Evolutionary conservation across 352 stramenopile species (phyloP).

Genomic region (Pythium chondricola): DNA sequence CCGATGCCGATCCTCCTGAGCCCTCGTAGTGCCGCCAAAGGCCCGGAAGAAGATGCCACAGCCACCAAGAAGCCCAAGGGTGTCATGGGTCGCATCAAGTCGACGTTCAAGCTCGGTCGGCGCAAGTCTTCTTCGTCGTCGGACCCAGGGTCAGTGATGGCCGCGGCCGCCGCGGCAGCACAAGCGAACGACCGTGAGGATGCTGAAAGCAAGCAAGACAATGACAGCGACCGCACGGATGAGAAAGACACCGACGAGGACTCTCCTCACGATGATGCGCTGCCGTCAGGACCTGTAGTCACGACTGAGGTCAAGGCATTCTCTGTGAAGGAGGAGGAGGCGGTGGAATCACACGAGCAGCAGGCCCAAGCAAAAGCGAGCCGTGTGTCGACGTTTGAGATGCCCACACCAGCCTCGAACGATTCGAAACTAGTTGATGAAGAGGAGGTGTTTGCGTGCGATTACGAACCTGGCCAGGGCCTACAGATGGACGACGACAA

Average conservation of each 20-base stretch:
- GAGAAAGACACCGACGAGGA: slow-evolving; percentile 7
- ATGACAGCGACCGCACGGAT: slow-evolving; percentile 9
- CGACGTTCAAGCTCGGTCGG: slow-evolving; percentile 46
- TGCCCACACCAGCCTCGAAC: neutral
- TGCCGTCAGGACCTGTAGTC: neutral
- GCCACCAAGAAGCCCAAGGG: slow-evolving; percentile 49
- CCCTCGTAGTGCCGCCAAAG: slow-evolving; percentile 13
- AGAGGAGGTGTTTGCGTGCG: slow-evolving; percentile 20
- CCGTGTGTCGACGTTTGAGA: slow-evolving; percentile 10
- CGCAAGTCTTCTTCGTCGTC: slow-evolving; percentile 30
- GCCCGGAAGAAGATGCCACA: slow-evolving; percentile 5
- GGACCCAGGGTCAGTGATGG: neutral
- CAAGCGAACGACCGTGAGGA: slow-evolving; percentile 24
- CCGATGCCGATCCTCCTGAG: slow-evolving; percentile 29
- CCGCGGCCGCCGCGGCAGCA: neutral
- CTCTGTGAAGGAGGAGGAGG: neutral
- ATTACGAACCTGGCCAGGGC: slow-evolving; percentile 13
- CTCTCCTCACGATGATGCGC: neutral
- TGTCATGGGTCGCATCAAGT: slow-evolving; percentile 66
- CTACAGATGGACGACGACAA: slow-evolving; percentile 1
- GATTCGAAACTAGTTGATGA: slow-evolving; percentile 2
- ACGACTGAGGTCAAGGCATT: neutral
- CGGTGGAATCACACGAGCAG: neutral
- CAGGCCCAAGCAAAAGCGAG: neutral
- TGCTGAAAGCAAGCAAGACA: slow-evolving; percentile 10